These are phyloP conservation scores for Scutellaria galericulata DNA, from an alignment of 257 asterid genomes.

Conservation along the genomic window DNA sequence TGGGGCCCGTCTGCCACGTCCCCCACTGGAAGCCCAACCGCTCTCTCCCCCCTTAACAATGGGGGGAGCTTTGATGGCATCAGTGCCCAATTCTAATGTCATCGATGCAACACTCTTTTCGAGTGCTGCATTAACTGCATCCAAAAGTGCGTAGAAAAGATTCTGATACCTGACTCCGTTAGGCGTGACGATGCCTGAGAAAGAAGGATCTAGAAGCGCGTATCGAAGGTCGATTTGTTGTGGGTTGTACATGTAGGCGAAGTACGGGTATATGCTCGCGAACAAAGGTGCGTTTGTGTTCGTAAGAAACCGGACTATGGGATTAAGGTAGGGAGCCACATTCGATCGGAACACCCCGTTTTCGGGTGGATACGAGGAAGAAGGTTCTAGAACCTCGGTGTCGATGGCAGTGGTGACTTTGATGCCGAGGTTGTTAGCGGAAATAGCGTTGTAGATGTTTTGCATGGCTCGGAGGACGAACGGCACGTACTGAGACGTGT, in stretches of 20 bases:
- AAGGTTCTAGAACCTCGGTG: slow-evolving; percentile 13
- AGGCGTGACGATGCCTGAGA: background rate
- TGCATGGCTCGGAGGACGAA: slow-evolving; percentile 40
- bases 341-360: slow-evolving; percentile 27
- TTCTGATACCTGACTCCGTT: slow-evolving; percentile 25
- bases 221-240: background rate
- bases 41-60: slow-evolving; percentile 25
- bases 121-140: slow-evolving; percentile 27
- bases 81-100: background rate
- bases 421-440: slow-evolving; percentile 22
- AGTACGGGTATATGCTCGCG: slow-evolving; percentile 40
- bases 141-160: slow-evolving; percentile 31
- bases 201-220: slow-evolving; percentile 23
- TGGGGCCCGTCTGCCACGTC: too few species aligned
- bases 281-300: slow-evolving; percentile 29
- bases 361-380: slow-evolving; percentile 19
- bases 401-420: slow-evolving; percentile 32
- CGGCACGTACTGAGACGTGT: background rate
- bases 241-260: slow-evolving; percentile 21
- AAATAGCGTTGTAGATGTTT: slow-evolving; percentile 27
- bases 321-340: slow-evolving; percentile 13
- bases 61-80: too few species aligned
- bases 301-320: slow-evolving; percentile 26
- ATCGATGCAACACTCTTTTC: slow-evolving; percentile 27
- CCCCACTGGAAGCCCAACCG: slow-evolving; percentile 34